Percentiles rank a stretch among this genome's conserved stretches.
Conservation (phyloP, 1,139 yeast genomes). For the Sugiyamaella pinicola region DNA sequence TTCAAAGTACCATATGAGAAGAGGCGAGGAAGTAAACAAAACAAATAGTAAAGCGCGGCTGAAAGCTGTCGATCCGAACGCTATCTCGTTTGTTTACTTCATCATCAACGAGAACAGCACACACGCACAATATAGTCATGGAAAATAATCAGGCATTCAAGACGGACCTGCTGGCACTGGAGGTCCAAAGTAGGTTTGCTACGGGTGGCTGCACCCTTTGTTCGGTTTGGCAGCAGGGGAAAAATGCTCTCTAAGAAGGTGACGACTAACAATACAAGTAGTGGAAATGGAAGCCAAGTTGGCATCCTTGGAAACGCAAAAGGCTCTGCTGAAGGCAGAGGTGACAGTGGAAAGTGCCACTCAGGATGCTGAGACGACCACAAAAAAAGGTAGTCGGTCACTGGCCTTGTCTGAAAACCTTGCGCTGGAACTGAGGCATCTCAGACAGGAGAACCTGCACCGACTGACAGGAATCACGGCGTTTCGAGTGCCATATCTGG, state of each 20-base stretch:
- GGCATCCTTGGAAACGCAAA: conserved; percentile 5
- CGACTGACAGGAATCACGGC: conserved; percentile 35
- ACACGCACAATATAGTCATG: too few relatives aligned
- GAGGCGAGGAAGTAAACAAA: too few relatives aligned
- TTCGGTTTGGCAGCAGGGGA: too few relatives aligned
- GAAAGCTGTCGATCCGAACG: too few relatives aligned
- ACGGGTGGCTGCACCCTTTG: neutral
- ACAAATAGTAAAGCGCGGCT: too few relatives aligned
- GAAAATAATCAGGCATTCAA: neutral
- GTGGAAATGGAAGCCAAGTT: conserved; percentile 10
- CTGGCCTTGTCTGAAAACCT: neutral
- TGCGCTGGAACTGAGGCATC: conserved; percentile 18
- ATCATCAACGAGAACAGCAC: too few relatives aligned
- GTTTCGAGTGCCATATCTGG: conserved; percentile 26
- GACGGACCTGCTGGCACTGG: conserved; percentile 10
- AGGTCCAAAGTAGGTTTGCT: conserved; percentile 13
- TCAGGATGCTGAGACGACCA: neutral
- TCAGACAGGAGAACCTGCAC: conserved; percentile 31
- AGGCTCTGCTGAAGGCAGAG: conserved; percentile 1
- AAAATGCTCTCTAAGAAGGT: neutral
- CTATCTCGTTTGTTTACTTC: conserved; percentile 10
- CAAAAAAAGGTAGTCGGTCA: neutral
- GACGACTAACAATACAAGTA: conserved; percentile 6
- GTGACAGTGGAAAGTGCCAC: neutral
- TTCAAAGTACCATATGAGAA: too few relatives aligned